A percentile compares a stretch with the other conserved stretches of the same genome.
Conservation (phyloP, 345 rosid genomes). For the Eucalyptus erythrocorys region DNA sequence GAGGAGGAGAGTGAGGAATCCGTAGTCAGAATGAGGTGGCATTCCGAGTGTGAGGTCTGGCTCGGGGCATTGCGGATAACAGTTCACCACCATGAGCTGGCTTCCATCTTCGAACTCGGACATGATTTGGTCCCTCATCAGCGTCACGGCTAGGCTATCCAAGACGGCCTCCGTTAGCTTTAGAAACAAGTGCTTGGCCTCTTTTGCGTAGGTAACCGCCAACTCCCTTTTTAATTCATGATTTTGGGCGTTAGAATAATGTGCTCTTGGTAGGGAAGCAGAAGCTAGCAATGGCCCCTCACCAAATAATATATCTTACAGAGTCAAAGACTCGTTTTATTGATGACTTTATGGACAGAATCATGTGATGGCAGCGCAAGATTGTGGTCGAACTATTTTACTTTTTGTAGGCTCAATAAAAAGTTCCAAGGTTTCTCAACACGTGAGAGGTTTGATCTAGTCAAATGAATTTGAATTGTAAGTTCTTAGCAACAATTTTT, state of each 20-base stretch:
- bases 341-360: neutral
- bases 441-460: neutral
- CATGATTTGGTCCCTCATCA: conserved; percentile 3
- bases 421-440: neutral
- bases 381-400: neutral
- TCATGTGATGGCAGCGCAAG: neutral
- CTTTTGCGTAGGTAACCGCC: conserved; percentile 60
- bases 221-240: conserved; percentile 24
- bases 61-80: conserved; percentile 79
- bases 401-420: neutral
- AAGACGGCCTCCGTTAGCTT: conserved; percentile 58
- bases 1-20: conserved; percentile 77
- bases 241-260: neutral
- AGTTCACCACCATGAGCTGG: conserved; percentile 67
- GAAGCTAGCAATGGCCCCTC: neutral
- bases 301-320: neutral
- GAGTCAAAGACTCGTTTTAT: neutral
- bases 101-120: conserved; percentile 49
- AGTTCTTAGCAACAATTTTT: neutral
- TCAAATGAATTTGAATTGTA: neutral
- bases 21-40: conserved; percentile 95
- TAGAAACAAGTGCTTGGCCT: conserved; percentile 46
- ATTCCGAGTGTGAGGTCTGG: conserved; percentile 84
- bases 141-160: conserved; percentile 30
- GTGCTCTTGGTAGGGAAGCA: neutral